A percentile compares a stretch with the other conserved stretches of the same genome.
Evolutionary conservation across 345 rosid species (phyloP).

Genomic region (Hibiscus trionum): DNA sequence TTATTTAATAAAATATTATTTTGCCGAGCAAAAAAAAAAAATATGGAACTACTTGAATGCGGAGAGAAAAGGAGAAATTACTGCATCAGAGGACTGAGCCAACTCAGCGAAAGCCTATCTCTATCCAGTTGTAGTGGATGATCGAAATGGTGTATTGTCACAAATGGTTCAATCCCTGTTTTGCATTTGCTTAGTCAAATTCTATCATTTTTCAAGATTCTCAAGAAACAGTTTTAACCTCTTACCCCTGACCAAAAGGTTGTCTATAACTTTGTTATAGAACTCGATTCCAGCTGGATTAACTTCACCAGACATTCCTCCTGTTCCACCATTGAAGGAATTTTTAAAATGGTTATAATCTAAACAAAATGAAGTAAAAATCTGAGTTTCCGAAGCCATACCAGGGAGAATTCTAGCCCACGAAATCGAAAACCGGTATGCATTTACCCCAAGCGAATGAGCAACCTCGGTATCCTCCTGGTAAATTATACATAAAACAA

Average conservation of each 20-base stretch:
- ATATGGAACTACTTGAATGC: neutral
- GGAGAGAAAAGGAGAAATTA: conserved; percentile 8
- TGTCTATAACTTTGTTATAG: conserved; percentile 29
- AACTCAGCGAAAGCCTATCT: conserved; percentile 30
- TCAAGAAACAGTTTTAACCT: neutral
- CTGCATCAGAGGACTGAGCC: conserved; percentile 40
- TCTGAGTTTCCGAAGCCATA: neutral
- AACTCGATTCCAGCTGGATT: conserved; percentile 32
- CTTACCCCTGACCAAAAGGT: conserved; percentile 30
- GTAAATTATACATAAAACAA: neutral
- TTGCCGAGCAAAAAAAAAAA: too few species aligned
- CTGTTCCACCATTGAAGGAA: conserved; percentile 18
- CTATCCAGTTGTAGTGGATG: conserved; percentile 30
- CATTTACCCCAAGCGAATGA: conserved; percentile 29
- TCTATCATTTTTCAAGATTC: neutral
- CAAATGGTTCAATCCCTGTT: conserved; percentile 42
- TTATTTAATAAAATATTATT: too few species aligned
- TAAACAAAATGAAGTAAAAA: neutral
- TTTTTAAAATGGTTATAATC: neutral
- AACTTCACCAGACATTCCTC: conserved; percentile 34
- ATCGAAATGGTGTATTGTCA: conserved; percentile 34
- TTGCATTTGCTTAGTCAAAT: conserved; percentile 5
- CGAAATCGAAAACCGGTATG: conserved; percentile 39
- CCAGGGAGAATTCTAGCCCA: conserved; percentile 29
- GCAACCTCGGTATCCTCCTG: conserved; percentile 33